These are phyloP conservation scores for Aureobasidium leucospermi DNA, from an alignment of 2,329 filamentous ascomycete genomes.

Conservation along the genomic window DNA sequence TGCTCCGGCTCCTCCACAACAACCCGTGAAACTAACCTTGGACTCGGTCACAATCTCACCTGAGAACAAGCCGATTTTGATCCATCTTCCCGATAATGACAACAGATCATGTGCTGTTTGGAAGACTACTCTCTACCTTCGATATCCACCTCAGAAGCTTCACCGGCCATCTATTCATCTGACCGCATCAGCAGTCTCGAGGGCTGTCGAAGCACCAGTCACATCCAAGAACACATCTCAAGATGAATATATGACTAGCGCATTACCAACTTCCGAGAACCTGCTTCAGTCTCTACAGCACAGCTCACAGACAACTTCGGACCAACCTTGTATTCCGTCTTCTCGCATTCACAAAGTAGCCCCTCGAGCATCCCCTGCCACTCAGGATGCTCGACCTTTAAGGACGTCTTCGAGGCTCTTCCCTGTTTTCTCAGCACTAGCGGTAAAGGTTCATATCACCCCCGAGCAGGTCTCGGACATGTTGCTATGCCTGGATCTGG, in stretches of 20 bases:
- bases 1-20: slow-evolving; percentile 18
- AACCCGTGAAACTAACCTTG: slow-evolving; percentile 49
- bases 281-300: slow-evolving; percentile 62
- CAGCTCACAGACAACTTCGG: slow-evolving; percentile 53
- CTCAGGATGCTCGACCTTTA: slow-evolving; percentile 55
- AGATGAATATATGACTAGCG: slow-evolving; percentile 62
- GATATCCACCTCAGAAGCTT: slow-evolving; percentile 50
- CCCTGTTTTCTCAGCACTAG: slow-evolving; percentile 47
- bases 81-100: slow-evolving; percentile 20
- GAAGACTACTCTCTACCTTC: slow-evolving; percentile 31
- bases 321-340: slow-evolving; percentile 61
- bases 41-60: slow-evolving; percentile 38
- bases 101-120: slow-evolving; percentile 29
- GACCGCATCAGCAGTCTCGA: slow-evolving; percentile 48
- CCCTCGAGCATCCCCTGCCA: slow-evolving; percentile 53
- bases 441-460: slow-evolving; percentile 65
- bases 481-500: slow-evolving; percentile 65
- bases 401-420: slow-evolving; percentile 55
- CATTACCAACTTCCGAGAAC: slow-evolving; percentile 61
- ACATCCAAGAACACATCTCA: slow-evolving; percentile 30
- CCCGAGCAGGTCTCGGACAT: slow-evolving; percentile 43
- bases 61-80: not conserved
- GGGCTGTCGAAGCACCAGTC: slow-evolving; percentile 20
- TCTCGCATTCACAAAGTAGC: slow-evolving; percentile 65
- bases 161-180: slow-evolving; percentile 59